A percentile compares a stretch with the other conserved stretches of the same genome.
phyloP scores from a whole-genome alignment of 108 stramenopile genomes.

The Fistulifera pelliculosa region DNA sequence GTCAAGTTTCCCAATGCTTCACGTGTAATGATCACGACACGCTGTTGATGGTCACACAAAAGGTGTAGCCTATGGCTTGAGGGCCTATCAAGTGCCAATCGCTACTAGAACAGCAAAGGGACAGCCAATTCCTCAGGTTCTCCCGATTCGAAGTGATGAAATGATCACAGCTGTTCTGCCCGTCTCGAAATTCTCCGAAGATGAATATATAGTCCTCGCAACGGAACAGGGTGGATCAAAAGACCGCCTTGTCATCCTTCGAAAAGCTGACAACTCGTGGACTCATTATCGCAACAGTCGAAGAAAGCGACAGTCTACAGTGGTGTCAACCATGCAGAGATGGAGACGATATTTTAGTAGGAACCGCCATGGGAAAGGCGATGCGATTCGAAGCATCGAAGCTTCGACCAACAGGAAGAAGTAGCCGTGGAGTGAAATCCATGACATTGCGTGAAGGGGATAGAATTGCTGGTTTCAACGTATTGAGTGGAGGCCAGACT shows the following conservation, averaged over 20 bases:
- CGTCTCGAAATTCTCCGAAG: conserved; percentile 59
- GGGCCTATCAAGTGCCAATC: conserved; percentile 82
- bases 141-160: conserved; percentile 62
- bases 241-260: conserved; percentile 87
- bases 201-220: conserved; percentile 82
- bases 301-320: conserved; percentile 74
- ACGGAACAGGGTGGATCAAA: conserved; percentile 94
- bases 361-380: conserved; percentile 69
- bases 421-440: conserved; percentile 75
- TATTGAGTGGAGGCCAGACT: conserved; percentile 23
- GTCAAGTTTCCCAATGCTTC: conserved; percentile 87
- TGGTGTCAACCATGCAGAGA: conserved; percentile 82
- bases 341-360: conserved; percentile 76
- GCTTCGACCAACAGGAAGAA: conserved; percentile 71
- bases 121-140: conserved; percentile 70
- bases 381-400: conserved; percentile 62
- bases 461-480: conserved; percentile 79
- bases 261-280: conserved; percentile 77
- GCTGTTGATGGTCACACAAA: conserved; percentile 84
- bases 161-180: conserved; percentile 67
- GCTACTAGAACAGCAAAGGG: conserved; percentile 77
- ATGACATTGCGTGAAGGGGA: conserved; percentile 85
- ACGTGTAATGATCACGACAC: conserved; percentile 96
- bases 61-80: conserved; percentile 87
- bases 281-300: conserved; percentile 82